Evolutionary conservation across 208 protist genomes (phyloP).

Genomic region (Trypanosoma brucei): DNA sequence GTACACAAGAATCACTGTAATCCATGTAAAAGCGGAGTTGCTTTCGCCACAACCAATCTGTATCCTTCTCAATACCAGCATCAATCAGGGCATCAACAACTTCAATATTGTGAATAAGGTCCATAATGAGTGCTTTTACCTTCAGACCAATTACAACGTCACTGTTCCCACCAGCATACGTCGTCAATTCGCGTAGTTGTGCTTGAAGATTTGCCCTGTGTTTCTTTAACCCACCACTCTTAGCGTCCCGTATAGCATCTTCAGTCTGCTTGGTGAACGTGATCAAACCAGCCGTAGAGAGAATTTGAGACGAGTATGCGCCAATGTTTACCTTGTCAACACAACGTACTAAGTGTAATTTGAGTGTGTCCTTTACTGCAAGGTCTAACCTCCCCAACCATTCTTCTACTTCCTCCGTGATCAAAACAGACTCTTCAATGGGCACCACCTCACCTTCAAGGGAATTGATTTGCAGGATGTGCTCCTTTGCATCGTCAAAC

Average conservation of each 20-base stretch:
- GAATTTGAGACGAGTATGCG: slow-evolving; percentile 92
- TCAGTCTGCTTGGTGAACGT: slow-evolving; percentile 91
- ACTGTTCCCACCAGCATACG: slow-evolving; percentile 79
- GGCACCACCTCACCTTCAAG: slow-evolving; percentile 93
- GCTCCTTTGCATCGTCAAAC: slow-evolving; percentile 86
- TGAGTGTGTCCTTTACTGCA: slow-evolving; percentile 92
- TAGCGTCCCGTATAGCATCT: slow-evolving; percentile 76
- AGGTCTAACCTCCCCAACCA: slow-evolving; percentile 93
- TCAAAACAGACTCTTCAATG: slow-evolving; percentile 85
- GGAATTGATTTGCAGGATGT: slow-evolving; percentile 90
- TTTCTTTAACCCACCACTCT: slow-evolving; percentile 66
- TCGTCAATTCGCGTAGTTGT: slow-evolving; percentile 77
- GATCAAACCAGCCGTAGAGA: slow-evolving; percentile 93
- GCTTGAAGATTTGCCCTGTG: slow-evolving; percentile 71
- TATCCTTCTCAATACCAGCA: slow-evolving; percentile 69
- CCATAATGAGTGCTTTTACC: slow-evolving; percentile 96
- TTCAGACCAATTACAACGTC: slow-evolving; percentile 91
- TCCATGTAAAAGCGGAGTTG: slow-evolving; percentile 95
- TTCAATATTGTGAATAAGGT: slow-evolving; percentile 98
- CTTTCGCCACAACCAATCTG: slow-evolving; percentile 96
- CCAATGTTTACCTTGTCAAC: slow-evolving; percentile 84
- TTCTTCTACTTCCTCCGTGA: slow-evolving; percentile 93
- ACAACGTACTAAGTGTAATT: slow-evolving; percentile 74
- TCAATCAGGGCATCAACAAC: slow-evolving; percentile 90
- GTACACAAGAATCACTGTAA: slow-evolving; percentile 58